phyloP scores from a whole-genome alignment of 106 monocot genomes.

The Posidonia australis region DNA sequence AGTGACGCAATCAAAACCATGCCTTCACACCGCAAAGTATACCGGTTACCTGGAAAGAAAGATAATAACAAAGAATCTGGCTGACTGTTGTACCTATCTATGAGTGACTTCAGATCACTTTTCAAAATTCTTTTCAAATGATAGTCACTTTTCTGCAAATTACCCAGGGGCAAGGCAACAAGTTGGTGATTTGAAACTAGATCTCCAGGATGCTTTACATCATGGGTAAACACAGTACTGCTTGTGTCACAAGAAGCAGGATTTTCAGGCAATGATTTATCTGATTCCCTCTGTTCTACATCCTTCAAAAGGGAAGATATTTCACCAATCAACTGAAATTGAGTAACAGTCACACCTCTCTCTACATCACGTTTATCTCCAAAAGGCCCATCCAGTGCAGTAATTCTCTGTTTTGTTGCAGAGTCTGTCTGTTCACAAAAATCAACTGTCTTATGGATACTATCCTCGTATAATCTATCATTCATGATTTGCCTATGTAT shows the following conservation, averaged over 20 bases:
- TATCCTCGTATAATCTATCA: slow-evolving; percentile 21
- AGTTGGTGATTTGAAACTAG: slow-evolving; percentile 21
- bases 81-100: slow-evolving; percentile 37
- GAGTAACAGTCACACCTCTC: slow-evolving; percentile 15
- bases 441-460: slow-evolving; percentile 15
- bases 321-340: slow-evolving; percentile 54
- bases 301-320: slow-evolving; percentile 61
- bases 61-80: slow-evolving; percentile 48
- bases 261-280: slow-evolving; percentile 13
- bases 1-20: slow-evolving; percentile 90
- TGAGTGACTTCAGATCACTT: slow-evolving; percentile 50
- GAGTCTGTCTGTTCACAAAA: slow-evolving; percentile 11
- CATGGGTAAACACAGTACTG: slow-evolving; percentile 9
- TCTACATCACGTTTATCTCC: slow-evolving; percentile 13
- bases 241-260: slow-evolving; percentile 1
- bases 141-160: slow-evolving; percentile 30
- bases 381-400: not conserved
- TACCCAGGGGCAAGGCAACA: slow-evolving; percentile 14
- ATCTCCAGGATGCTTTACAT: slow-evolving; percentile 11
- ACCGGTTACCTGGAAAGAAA: slow-evolving; percentile 28
- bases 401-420: not conserved
- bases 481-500: slow-evolving; percentile 61
- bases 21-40: slow-evolving; percentile 52
- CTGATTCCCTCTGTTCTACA: slow-evolving; percentile 36
- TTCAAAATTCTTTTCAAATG: slow-evolving; percentile 51